phyloP scores from a whole-genome alignment of 495 filamentous ascomycete genomes.

The Talaromyces thailandensis region DNA sequence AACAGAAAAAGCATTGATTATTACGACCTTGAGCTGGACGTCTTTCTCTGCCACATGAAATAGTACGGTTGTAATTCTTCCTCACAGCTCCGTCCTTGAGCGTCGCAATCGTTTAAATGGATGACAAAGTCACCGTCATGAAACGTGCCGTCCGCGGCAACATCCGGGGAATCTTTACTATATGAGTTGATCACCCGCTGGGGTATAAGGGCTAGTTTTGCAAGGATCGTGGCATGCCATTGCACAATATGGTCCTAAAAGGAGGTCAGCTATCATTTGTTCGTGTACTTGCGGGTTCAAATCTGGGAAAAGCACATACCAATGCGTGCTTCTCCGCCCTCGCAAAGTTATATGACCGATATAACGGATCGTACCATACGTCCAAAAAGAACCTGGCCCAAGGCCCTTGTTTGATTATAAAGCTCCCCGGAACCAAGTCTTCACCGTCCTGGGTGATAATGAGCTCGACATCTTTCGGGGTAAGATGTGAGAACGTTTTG shows the following conservation, averaged over 20 bases:
- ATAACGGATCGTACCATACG: slow-evolving; percentile 93
- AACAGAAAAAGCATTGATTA: background rate
- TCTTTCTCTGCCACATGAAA: slow-evolving; percentile 32
- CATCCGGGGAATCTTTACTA: slow-evolving; percentile 36
- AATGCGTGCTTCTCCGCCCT: slow-evolving; percentile 89
- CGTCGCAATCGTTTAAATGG: slow-evolving; percentile 61
- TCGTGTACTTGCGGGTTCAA: background rate
- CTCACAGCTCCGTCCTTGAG: slow-evolving; percentile 53
- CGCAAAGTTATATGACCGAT: slow-evolving; percentile 88
- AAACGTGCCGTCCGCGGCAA: slow-evolving; percentile 35
- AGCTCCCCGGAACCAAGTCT: slow-evolving; percentile 67
- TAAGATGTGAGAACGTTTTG: slow-evolving; percentile 80
- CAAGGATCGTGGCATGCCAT: slow-evolving; percentile 98
- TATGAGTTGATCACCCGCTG: slow-evolving; percentile 79
- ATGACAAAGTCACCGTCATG: slow-evolving; percentile 84
- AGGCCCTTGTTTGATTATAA: slow-evolving; percentile 72
- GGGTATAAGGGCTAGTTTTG: slow-evolving; percentile 75
- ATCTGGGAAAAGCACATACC: slow-evolving; percentile 44
- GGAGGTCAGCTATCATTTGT: background rate
- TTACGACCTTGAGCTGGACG: background rate
- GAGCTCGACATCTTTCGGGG: slow-evolving; percentile 67
- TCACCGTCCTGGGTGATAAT: slow-evolving; percentile 78
- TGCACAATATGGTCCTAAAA: slow-evolving; percentile 79
- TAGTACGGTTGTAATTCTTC: slow-evolving; percentile 54
- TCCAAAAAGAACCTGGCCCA: slow-evolving; percentile 92